phyloP scores from a whole-genome alignment of 768 basidiomycete genomes.

The Stropharia rugosoannulata region DNA sequence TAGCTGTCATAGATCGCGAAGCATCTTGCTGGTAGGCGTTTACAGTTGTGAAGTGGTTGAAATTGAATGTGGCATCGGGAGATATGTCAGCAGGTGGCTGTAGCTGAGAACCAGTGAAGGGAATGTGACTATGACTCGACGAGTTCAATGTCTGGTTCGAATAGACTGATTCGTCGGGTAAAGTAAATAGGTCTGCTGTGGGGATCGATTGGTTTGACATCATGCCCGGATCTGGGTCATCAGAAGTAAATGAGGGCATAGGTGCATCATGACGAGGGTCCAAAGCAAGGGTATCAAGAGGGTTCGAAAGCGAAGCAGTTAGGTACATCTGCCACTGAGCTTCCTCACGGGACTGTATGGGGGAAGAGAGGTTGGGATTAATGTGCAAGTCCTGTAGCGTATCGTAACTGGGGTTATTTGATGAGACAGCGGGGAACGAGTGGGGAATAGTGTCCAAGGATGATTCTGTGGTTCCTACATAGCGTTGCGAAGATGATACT shows the following conservation, averaged over 20 bases:
- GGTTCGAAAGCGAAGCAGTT: conserved; percentile 16
- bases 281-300: conserved; percentile 15
- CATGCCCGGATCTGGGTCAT: background rate
- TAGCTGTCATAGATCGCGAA: background rate
- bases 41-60: background rate
- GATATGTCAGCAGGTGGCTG: background rate
- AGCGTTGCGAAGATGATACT: background rate
- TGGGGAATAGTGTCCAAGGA: background rate
- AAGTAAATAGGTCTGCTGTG: background rate
- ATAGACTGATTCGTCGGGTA: background rate
- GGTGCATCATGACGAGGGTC: background rate
- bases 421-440: background rate
- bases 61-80: background rate
- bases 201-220: background rate
- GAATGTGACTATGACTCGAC: background rate
- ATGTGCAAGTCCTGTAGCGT: background rate
- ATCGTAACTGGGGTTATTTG: background rate
- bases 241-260: background rate
- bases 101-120: background rate
- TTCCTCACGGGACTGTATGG: conserved; percentile 12
- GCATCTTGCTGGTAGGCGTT: background rate
- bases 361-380: conserved; percentile 1
- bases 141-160: background rate
- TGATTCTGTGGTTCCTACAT: background rate
- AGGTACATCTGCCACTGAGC: conserved; percentile 22